These are phyloP conservation scores for Candida frijolesensis DNA, from an alignment of 1,139 yeast genomes.

Conservation along the genomic window DNA sequence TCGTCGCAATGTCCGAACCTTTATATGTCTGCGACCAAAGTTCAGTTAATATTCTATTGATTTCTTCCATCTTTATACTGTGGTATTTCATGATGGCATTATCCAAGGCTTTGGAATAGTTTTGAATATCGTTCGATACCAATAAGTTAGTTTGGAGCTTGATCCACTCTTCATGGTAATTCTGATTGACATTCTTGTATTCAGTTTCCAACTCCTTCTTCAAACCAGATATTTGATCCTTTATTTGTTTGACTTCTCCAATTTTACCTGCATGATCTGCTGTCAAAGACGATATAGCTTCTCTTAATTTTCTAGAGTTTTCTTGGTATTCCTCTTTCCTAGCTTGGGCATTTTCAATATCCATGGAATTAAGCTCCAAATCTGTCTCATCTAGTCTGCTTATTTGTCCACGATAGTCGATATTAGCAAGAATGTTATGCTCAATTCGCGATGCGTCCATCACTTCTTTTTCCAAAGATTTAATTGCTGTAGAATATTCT, in stretches of 20 bases:
- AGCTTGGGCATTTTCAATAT: slow-evolving; percentile 63
- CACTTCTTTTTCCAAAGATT: slow-evolving; percentile 30
- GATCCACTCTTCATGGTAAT: slow-evolving; percentile 72
- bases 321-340: slow-evolving; percentile 66
- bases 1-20: slow-evolving; percentile 94
- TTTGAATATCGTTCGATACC: slow-evolving; percentile 82
- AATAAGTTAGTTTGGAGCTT: slow-evolving; percentile 74
- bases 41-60: slow-evolving; percentile 84
- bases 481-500: slow-evolving; percentile 23
- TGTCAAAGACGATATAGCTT: slow-evolving; percentile 56
- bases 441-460: slow-evolving; percentile 39
- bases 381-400: slow-evolving; percentile 32
- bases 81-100: slow-evolving; percentile 94
- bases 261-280: slow-evolving; percentile 73
- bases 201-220: slow-evolving; percentile 67
- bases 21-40: slow-evolving; percentile 93
- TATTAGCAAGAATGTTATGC: slow-evolving; percentile 41
- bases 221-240: slow-evolving; percentile 64
- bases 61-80: slow-evolving; percentile 87
- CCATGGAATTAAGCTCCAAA: slow-evolving; percentile 30
- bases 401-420: slow-evolving; percentile 37
- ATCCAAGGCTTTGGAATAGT: slow-evolving; percentile 84
- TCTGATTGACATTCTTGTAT: slow-evolving; percentile 64
- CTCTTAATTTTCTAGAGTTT: slow-evolving; percentile 57
- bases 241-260: slow-evolving; percentile 86